phyloP scores from a whole-genome alignment of 345 rosid genomes.

The Moricandia moricandioides region DNA sequence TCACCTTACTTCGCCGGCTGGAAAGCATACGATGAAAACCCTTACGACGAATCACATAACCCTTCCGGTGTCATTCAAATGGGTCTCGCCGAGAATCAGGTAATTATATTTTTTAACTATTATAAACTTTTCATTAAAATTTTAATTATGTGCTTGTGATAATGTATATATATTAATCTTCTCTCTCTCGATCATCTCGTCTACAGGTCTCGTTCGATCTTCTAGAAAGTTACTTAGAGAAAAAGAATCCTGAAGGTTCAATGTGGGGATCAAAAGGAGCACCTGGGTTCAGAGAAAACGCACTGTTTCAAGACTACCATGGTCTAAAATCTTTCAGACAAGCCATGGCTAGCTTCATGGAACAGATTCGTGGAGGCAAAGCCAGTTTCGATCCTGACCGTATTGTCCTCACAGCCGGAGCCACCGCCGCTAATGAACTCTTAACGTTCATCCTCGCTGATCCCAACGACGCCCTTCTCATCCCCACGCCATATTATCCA shows the following conservation, averaged over 20 bases:
- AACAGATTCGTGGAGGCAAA: constrained; percentile 68
- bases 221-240: constrained; percentile 66
- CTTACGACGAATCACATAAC: constrained; percentile 60
- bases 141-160: background rate
- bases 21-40: constrained; percentile 91
- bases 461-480: constrained; percentile 84
- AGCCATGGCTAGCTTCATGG: constrained; percentile 98
- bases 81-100: constrained; percentile 99
- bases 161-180: background rate
- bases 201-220: constrained; percentile 85
- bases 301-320: constrained; percentile 91
- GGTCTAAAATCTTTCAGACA: constrained; percentile 80
- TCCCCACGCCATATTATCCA: constrained; percentile 95
- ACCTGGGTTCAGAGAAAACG: constrained; percentile 74
- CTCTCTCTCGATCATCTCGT: background rate
- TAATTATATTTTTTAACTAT: constrained; percentile 18
- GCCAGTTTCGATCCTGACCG: constrained; percentile 72
- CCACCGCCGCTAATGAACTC: constrained; percentile 94
- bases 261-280: constrained; percentile 68
- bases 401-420: constrained; percentile 82
- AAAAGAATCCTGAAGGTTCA: constrained; percentile 60
- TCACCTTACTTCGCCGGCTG: constrained; percentile 97
- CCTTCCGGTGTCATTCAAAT: constrained; percentile 92
- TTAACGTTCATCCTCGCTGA: constrained; percentile 79
- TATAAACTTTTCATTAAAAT: background rate